Base-by-base conservation (phyloP, 1,139 yeast species). In the Saccharomycopsis crataegensis region DNA sequence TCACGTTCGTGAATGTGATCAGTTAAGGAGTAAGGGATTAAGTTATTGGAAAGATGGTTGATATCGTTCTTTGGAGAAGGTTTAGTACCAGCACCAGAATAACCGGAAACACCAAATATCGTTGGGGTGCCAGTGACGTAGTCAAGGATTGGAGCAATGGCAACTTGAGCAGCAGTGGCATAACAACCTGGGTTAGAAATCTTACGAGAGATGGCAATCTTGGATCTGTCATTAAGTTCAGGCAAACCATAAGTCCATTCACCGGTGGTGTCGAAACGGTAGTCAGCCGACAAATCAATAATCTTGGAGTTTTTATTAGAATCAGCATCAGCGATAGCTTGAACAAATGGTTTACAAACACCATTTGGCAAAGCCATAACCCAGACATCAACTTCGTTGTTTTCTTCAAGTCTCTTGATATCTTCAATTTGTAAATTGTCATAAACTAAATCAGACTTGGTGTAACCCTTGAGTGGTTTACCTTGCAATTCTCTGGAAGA, bases 361-460 rank as follows among this genome's bases (percentile, higher is more conserved):
- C 97, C 97, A 67, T 93, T 93, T 59, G 99, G 99, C 64, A 94
- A 78, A 1, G 99, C 99, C 99, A 94, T 93, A 42, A 94, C 96
- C 99, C 99, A 93, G 56, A 91, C 84, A 64, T 94, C 99, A 54
- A 93, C 88, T 53, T 81, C 88, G 48, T 83, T 81, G 47, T 80
- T 74, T 61, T 81, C 78, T 70, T 91, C 99, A 59, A 93, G 74
- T 60, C 76, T 72, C 65, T 81, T 80, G 60, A 93, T 86, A 64
- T 93, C 98, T 66, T 90, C 96, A 49, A 83, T 79, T 66, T 86
- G 93, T 62, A 93, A 76, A 69, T 91, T 93, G 59, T 88, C 88
- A 70, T 93, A 93, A 52, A 78, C 77, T 56, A 93, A 80, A 57
- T 86, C 81, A 53, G 78, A 76, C 72, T 93, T 93, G 65, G 82